phyloP scores from a whole-genome alignment of 2,329 filamentous ascomycete species.

The Aspergillus sclerotialis region DNA sequence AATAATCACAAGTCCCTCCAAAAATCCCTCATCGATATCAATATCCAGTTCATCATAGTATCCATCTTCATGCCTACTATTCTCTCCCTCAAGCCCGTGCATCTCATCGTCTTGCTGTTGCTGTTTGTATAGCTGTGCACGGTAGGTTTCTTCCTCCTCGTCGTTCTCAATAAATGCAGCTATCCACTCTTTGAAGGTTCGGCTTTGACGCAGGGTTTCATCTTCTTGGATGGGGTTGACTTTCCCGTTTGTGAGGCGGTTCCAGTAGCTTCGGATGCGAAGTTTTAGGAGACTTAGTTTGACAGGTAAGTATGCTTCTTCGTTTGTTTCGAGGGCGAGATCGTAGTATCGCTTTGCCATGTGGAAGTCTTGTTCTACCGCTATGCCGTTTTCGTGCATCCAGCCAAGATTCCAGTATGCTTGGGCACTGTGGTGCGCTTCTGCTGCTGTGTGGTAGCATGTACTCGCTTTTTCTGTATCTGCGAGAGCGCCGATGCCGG shows the following conservation, averaged over 20 bases:
- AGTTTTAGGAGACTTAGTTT: slow-evolving; percentile 82
- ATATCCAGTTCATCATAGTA: slow-evolving; percentile 56
- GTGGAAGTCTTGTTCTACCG: slow-evolving; percentile 91
- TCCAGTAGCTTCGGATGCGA: slow-evolving; percentile 83
- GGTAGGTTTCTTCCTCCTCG: slow-evolving; percentile 57
- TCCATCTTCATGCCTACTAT: slow-evolving; percentile 40
- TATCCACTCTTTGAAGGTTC: slow-evolving; percentile 80
- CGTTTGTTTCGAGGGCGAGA: slow-evolving; percentile 80
- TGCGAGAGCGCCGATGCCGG: slow-evolving; percentile 64
- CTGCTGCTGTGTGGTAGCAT: slow-evolving; percentile 87
- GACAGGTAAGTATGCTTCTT: slow-evolving; percentile 89
- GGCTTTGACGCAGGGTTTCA: slow-evolving; percentile 62
- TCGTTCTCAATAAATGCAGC: slow-evolving; percentile 73
- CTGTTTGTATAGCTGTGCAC: slow-evolving; percentile 45
- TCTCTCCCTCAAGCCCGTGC: slow-evolving; percentile 12
- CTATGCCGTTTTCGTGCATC: slow-evolving; percentile 98
- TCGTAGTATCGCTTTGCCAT: slow-evolving; percentile 96
- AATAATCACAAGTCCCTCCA: slow-evolving; percentile 81
- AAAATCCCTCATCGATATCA: slow-evolving; percentile 65
- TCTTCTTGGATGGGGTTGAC: slow-evolving; percentile 91
- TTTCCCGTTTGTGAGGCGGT: slow-evolving; percentile 80
- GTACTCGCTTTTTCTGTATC: slow-evolving; percentile 82
- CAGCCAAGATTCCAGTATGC: slow-evolving; percentile 95
- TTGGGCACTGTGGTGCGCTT: slow-evolving; percentile 86
- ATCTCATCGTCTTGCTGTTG: slow-evolving; percentile 28